These are phyloP conservation scores for Sorghum bicolor DNA, from an alignment of 176 grass and related monocot genomes.

Conservation along the genomic window DNA sequence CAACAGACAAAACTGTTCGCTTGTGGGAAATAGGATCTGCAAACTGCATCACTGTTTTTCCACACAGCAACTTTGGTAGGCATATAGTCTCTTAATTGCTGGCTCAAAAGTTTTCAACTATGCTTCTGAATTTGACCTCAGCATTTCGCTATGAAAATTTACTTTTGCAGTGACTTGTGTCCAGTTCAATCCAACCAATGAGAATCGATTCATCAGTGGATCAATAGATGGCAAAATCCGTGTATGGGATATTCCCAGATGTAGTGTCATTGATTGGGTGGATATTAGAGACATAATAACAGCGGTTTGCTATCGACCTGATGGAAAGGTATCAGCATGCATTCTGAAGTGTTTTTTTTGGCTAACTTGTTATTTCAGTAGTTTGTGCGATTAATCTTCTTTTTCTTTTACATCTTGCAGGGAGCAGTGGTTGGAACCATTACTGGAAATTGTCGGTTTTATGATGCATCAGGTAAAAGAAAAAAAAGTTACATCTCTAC, in stretches of 20 bases:
- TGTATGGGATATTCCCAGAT: constrained; percentile 66
- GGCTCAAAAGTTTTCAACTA: neutral
- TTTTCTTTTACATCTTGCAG: constrained; percentile 25
- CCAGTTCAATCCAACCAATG: constrained; percentile 68
- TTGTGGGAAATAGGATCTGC: constrained; percentile 80
- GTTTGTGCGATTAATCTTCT: constrained; percentile 18
- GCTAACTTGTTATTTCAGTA: neutral
- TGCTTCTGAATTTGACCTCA: constrained; percentile 21
- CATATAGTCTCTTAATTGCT: neutral
- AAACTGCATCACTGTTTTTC: constrained; percentile 62
- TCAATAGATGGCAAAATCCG: constrained; percentile 98
- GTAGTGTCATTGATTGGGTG: constrained; percentile 79
- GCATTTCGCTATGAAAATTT: neutral
- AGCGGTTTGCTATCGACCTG: constrained; percentile 71
- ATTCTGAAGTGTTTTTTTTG: neutral
- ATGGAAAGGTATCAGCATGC: constrained; percentile 57
- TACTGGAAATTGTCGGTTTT: constrained; percentile 77
- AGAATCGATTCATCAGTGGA: constrained; percentile 79
- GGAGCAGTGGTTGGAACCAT: constrained; percentile 65
- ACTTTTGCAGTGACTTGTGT: constrained; percentile 80
- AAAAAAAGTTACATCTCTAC: constrained; percentile 4
- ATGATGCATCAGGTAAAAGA: constrained; percentile 63
- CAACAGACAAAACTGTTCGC: constrained; percentile 83
- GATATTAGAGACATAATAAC: constrained; percentile 84
- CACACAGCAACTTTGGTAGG: constrained; percentile 82